These are phyloP conservation scores for Hymenotorrendiella dingleyae DNA, from an alignment of 2,329 filamentous ascomycete genomes.

Conservation along the genomic window DNA sequence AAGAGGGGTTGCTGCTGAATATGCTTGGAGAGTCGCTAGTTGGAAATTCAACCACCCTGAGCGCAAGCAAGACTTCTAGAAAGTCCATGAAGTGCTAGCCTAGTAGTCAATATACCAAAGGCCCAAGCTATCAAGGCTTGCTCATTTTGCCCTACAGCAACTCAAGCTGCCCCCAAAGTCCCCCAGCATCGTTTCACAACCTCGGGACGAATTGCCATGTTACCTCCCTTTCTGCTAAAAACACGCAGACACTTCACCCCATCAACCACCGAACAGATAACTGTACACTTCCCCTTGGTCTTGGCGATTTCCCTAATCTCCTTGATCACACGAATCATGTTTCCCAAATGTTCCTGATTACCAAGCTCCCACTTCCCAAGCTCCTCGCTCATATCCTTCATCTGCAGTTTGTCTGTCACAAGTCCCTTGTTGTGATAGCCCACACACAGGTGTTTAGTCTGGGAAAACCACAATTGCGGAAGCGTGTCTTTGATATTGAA, in stretches of 20 bases:
- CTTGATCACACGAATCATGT: slow-evolving; percentile 14
- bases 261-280: slow-evolving; percentile 3
- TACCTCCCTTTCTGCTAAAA: slow-evolving; percentile 4
- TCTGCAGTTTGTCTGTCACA: slow-evolving; percentile 7
- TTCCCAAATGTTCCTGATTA: slow-evolving; percentile 6
- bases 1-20: too few relatives aligned
- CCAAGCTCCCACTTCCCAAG: slow-evolving; percentile 10
- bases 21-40: too few relatives aligned
- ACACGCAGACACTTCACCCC: slow-evolving; percentile 14
- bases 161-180: too few relatives aligned
- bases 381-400: slow-evolving; percentile 6
- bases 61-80: too few relatives aligned
- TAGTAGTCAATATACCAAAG: too few relatives aligned
- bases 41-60: too few relatives aligned
- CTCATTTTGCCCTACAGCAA: too few relatives aligned
- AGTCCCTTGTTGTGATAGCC: slow-evolving; percentile 16
- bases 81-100: too few relatives aligned
- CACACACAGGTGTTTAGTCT: slow-evolving; percentile 18
- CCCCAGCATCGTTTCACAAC: slow-evolving; percentile 6
- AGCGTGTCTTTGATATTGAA: slow-evolving; percentile 4
- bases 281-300: neutral
- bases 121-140: too few relatives aligned
- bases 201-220: slow-evolving; percentile 3
- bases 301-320: slow-evolving; percentile 13
- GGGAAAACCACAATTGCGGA: slow-evolving; percentile 25